Conservation (phyloP, 2,329 filamentous ascomycete species). For the Penicillium oxalicum region DNA sequence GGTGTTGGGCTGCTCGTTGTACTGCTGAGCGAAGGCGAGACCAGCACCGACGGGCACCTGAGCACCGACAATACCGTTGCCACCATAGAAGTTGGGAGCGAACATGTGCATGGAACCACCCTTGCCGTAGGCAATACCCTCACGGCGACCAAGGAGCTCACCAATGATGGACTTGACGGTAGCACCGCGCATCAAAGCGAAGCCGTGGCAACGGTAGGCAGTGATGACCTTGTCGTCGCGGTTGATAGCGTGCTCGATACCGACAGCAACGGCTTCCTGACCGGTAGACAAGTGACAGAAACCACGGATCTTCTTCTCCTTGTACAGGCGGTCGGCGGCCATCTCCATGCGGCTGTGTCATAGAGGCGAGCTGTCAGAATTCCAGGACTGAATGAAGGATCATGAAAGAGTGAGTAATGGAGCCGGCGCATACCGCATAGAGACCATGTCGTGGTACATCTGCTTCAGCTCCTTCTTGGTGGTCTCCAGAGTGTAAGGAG, state of each 20-base stretch:
- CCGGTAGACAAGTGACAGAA: slow-evolving; percentile 99
- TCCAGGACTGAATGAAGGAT: background rate
- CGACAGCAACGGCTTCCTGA: slow-evolving; percentile 93
- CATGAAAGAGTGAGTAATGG: background rate
- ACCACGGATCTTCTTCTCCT: slow-evolving; percentile 99
- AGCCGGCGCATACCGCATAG: slow-evolving; percentile 65
- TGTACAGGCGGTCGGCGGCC: slow-evolving; percentile 97
- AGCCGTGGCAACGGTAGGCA: slow-evolving; percentile 98
- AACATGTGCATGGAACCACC: slow-evolving; percentile 99
- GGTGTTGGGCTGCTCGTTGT: slow-evolving; percentile 78
- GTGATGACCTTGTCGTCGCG: slow-evolving; percentile 93
- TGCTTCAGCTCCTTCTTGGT: slow-evolving; percentile 98
- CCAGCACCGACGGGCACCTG: slow-evolving; percentile 97
- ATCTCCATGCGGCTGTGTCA: slow-evolving; percentile 92
- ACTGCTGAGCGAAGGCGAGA: slow-evolving; percentile 95
- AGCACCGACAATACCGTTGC: slow-evolving; percentile 97
- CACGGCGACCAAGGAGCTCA: slow-evolving; percentile 87
- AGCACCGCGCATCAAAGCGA: slow-evolving; percentile 91
- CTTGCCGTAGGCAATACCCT: slow-evolving; percentile 98
- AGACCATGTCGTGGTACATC: slow-evolving; percentile 99
- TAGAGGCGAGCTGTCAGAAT: slow-evolving; percentile 9
- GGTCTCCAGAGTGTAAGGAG: slow-evolving; percentile 82
- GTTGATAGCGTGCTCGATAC: slow-evolving; percentile 92
- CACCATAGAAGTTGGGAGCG: slow-evolving; percentile 92
- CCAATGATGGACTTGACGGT: slow-evolving; percentile 89